These are phyloP conservation scores for Dissophora ornata DNA, from an alignment of 192 early-diverging fungal species.

Conservation along the genomic window DNA sequence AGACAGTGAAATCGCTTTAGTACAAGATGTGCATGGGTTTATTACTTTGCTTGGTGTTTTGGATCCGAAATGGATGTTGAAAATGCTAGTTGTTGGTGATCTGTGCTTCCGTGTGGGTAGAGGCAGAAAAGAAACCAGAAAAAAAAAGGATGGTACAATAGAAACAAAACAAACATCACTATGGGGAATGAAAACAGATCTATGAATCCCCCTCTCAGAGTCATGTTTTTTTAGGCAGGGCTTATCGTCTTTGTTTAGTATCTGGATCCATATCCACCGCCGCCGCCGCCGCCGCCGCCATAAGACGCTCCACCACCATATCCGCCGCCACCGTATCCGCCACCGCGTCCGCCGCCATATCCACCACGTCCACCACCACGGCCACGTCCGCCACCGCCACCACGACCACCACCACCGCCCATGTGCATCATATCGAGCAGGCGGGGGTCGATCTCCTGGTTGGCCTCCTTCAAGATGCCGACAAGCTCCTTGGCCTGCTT, in stretches of 20 bases:
- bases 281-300: constrained; percentile 20
- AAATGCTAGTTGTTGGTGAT: no score
- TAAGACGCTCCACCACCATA: constrained; percentile 55
- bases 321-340: constrained; percentile 58
- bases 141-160: no score
- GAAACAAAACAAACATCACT: no score
- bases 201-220: no score
- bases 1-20: no score
- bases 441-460: constrained; percentile 87
- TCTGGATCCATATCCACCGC: constrained; percentile 50
- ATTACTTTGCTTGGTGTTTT: no score
- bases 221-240: no score
- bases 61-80: no score
- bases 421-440: constrained; percentile 75
- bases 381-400: constrained; percentile 47
- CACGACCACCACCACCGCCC: constrained; percentile 49
- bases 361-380: constrained; percentile 48
- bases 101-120: no score
- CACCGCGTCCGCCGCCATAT: constrained; percentile 65
- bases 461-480: constrained; percentile 90
- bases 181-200: no score
- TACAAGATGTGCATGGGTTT: no score
- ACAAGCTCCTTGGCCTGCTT: constrained; percentile 85
- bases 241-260: constrained; percentile 24
- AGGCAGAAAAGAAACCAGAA: no score